These are phyloP conservation scores for Pleurotus tuber-regium DNA, from an alignment of 768 basidiomycete genomes.

Conservation along the genomic window DNA sequence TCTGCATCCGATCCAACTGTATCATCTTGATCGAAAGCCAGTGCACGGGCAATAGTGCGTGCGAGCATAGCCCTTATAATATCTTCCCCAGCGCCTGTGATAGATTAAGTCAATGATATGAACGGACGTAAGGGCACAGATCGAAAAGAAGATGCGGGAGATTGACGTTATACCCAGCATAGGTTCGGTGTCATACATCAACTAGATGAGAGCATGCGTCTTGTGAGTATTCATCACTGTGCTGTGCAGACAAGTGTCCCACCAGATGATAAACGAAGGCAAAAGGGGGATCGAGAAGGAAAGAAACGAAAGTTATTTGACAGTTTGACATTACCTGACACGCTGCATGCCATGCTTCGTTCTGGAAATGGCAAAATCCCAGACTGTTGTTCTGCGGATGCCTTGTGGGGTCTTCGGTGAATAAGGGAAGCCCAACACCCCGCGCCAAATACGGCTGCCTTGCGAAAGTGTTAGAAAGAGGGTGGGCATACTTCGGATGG, in stretches of 20 bases:
- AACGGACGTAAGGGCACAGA: too few relatives aligned
- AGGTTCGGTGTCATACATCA: too few relatives aligned
- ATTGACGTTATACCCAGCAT: too few relatives aligned
- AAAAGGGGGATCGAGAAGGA: background rate
- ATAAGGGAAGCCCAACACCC: constrained; percentile 64
- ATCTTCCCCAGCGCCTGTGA: constrained; percentile 69
- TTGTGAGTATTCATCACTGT: background rate
- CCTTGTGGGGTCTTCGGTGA: constrained; percentile 1
- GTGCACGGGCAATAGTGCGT: constrained; percentile 45
- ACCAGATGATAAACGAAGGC: background rate
- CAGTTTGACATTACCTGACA: constrained; percentile 47
- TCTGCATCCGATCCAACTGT: constrained; percentile 22
- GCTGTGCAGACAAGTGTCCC: background rate
- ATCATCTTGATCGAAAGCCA: constrained; percentile 20
- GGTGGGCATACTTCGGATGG: background rate
- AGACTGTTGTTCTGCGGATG: constrained; percentile 24
- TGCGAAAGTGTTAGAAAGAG: constrained; percentile 7
- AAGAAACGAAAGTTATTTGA: constrained; percentile 4
- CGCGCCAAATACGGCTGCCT: constrained; percentile 73
- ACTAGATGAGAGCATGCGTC: background rate
- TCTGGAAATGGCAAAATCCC: constrained; percentile 10
- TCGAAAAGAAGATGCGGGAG: too few relatives aligned
- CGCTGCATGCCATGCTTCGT: constrained; percentile 60
- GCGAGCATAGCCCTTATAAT: constrained; percentile 61
- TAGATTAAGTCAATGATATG: background rate